Evolutionary conservation across 257 asterid genomes (phyloP).

Genomic region (Voacanga thouarsii): DNA sequence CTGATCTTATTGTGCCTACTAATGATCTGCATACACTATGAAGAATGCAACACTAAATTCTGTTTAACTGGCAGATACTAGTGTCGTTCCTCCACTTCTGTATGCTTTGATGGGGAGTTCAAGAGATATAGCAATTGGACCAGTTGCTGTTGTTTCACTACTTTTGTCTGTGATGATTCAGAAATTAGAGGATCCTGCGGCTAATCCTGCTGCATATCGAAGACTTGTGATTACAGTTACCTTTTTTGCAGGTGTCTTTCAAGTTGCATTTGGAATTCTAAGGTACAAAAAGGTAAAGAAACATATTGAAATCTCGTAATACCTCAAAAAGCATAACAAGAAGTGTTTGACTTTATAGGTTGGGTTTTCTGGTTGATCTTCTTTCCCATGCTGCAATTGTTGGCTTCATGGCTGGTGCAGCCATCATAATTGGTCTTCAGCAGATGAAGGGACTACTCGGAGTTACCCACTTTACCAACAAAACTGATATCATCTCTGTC

Average conservation of each 20-base stretch:
- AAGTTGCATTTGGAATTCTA: conserved; percentile 62
- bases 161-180: conserved; percentile 36
- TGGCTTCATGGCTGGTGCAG: conserved; percentile 57
- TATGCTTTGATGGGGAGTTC: conserved; percentile 43
- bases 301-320: not conserved
- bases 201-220: conserved; percentile 46
- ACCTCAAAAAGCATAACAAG: too few species aligned
- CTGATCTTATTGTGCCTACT: not conserved
- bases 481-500: conserved; percentile 40
- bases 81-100: conserved; percentile 44
- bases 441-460: conserved; percentile 45
- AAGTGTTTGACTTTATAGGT: conserved; percentile 15
- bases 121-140: conserved; percentile 46
- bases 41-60: not conserved
- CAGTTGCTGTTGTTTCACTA: conserved; percentile 46
- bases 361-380: conserved; percentile 47
- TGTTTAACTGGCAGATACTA: conserved; percentile 25
- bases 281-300: conserved; percentile 30
- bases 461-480: conserved; percentile 30
- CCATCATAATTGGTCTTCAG: conserved; percentile 45
- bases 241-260: conserved; percentile 54
- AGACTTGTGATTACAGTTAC: conserved; percentile 72
- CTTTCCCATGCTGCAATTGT: conserved; percentile 48
- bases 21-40: not conserved
- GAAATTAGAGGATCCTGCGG: conserved; percentile 29